Base-by-base conservation (phyloP, 2,329 filamentous ascomycete species). In the Pochonia chlamydosporia region DNA sequence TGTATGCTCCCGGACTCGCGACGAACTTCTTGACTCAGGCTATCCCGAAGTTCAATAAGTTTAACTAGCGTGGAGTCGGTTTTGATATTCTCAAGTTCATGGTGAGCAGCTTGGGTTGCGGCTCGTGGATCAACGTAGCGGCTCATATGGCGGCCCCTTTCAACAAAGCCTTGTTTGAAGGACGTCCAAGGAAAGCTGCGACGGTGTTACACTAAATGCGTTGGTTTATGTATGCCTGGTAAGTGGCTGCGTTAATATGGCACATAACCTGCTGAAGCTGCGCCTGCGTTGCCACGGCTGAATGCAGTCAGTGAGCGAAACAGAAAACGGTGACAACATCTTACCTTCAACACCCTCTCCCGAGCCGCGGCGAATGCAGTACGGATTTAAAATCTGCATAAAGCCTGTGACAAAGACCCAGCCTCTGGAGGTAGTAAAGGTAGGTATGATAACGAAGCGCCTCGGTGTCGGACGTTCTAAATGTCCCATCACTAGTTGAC, bases 381-480 rank as follows among this genome's bases (percentile, higher is more conserved):
- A 43, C 28, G 24, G 40, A 5, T 43, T 31, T 5, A 31, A 16
- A 3, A 31, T 43, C 14, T 43, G 40, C 24, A 43, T 43, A 21
- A 43, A 43, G 30, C 40, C 40, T 21, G 14, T 43, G 2, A 43
- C 24, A 31, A n/a, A 43, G 26, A 6, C 40, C 26, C 10, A 43
- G 16, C 14, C 24, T 25, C 24, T 43, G 24, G 5, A 43, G 40
- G 28, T 43, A 43, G 25, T 43, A 43, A 16, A 43, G 25, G 30
- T 36, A 44, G 11, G 42, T 44, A 14, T 43, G 24, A 21, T 43
- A 43, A 5, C 40, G 24, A 20, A 43, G 25, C 5, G 40, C 40
- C 24, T 31, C 67, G 65, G 10, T 72, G 69, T 13, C 68, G 65
- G 44, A 74, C 63, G 43, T 76, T 43, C 16, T 24, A 16, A 31